A percentile compares a stretch with the other conserved stretches of the same genome.
Evolutionary conservation across 176 grass and related monocot species (phyloP).

Genomic region (Oryza brachyantha): DNA sequence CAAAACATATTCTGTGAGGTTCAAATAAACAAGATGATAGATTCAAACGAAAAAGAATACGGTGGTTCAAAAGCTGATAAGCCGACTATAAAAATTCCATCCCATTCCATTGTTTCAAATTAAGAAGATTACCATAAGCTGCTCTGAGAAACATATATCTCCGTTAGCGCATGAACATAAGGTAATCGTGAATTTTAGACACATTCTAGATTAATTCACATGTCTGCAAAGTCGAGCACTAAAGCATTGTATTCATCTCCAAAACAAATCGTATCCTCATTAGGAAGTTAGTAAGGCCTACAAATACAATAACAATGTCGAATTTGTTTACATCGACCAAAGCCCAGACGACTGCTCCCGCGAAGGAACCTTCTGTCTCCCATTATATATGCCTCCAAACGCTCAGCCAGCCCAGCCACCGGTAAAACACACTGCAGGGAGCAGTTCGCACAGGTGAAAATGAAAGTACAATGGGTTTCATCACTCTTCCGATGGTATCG

Average conservation of each 20-base stretch:
- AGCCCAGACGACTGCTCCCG: not conserved
- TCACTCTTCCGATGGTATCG: slow-evolving; percentile 44
- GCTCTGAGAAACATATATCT: not conserved
- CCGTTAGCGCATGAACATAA: not conserved
- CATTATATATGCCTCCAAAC: not conserved
- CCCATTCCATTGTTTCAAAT: not conserved
- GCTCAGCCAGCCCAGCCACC: slow-evolving; percentile 5
- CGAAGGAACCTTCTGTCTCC: not conserved
- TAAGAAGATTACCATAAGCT: no score
- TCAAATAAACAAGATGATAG: no score
- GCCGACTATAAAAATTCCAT: not conserved
- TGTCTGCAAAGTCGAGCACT: not conserved
- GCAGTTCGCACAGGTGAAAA: slow-evolving; percentile 16
- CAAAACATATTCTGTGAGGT: no score
- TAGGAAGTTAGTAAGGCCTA: slow-evolving; percentile 48
- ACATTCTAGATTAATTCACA: not conserved
- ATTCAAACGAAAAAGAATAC: no score
- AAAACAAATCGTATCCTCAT: slow-evolving; percentile 47
- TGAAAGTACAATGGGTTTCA: slow-evolving; percentile 1
- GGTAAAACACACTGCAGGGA: not conserved
- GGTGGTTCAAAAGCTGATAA: no score
- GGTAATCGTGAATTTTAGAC: not conserved
- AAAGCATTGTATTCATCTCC: slow-evolving; percentile 15
- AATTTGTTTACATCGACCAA: slow-evolving; percentile 39
- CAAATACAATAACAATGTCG: slow-evolving; percentile 43